These are phyloP conservation scores for Phytophthora quininea DNA, from an alignment of 352 stramenopile species.

Conservation along the genomic window DNA sequence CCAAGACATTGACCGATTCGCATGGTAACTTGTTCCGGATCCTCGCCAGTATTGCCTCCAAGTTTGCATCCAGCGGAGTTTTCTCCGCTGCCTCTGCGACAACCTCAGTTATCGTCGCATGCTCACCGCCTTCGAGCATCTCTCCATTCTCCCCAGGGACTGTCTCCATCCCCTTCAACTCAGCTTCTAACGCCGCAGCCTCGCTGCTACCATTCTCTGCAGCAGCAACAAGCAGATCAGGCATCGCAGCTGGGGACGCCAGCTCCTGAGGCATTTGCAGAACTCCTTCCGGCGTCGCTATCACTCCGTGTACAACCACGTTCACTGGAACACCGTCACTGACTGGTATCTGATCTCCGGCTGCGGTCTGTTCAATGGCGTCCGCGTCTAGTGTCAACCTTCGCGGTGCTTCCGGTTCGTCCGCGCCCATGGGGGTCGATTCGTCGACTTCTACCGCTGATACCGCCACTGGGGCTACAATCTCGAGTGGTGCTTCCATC, in stretches of 20 bases:
- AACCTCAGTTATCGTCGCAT: slow-evolving; percentile 54
- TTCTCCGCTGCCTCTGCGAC: slow-evolving; percentile 38
- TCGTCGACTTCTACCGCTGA: slow-evolving; percentile 2
- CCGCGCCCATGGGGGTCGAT: slow-evolving; percentile 1
- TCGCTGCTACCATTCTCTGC: slow-evolving; percentile 8
- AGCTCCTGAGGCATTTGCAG: slow-evolving; percentile 30
- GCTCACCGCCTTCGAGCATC: slow-evolving; percentile 23
- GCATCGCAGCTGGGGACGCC: slow-evolving; percentile 37
- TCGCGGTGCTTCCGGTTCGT: slow-evolving; percentile 2
- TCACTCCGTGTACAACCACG: slow-evolving; percentile 21
- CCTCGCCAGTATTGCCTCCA: slow-evolving; percentile 64
- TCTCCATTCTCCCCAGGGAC: slow-evolving; percentile 15
- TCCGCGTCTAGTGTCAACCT: slow-evolving; percentile 23
- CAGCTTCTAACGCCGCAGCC: slow-evolving; percentile 3
- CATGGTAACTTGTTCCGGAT: slow-evolving; percentile 70
- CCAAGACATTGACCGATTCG: slow-evolving; percentile 62
- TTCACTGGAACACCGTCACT: slow-evolving; percentile 5
- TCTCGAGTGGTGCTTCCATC: slow-evolving; percentile 20
- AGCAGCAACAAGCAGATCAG: slow-evolving; percentile 19
- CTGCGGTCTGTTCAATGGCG: background rate
- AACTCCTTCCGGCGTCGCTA: slow-evolving; percentile 30
- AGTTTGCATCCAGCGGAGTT: slow-evolving; percentile 59
- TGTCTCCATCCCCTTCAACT: slow-evolving; percentile 24
- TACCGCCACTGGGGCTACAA: slow-evolving; percentile 12
- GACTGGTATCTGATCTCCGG: background rate